Conservation (phyloP, 306 rosid species). For the Quercus glauca region DNA sequence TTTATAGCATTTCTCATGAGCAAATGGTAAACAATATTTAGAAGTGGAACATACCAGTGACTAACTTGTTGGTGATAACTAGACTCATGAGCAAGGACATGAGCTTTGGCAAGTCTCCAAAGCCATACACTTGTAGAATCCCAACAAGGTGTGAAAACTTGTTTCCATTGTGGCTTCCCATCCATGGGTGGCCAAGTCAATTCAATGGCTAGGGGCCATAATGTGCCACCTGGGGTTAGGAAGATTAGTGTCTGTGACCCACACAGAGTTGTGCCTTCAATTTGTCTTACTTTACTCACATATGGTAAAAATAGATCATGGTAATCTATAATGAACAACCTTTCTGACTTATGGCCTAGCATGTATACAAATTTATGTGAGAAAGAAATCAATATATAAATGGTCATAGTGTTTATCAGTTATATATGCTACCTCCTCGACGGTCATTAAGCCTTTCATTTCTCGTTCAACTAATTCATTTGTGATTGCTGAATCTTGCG, state of each 20-base stretch:
- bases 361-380: not conserved
- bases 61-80: slow-evolving; percentile 80
- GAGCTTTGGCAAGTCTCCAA: slow-evolving; percentile 88
- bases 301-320: slow-evolving; percentile 69
- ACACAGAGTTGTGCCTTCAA: slow-evolving; percentile 60
- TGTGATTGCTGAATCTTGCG: slow-evolving; percentile 51
- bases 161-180: slow-evolving; percentile 68
- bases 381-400: not conserved
- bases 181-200: slow-evolving; percentile 64
- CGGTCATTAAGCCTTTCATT: slow-evolving; percentile 25
- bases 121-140: slow-evolving; percentile 74
- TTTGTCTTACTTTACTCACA: slow-evolving; percentile 56
- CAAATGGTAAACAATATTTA: not conserved
- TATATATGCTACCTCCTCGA: slow-evolving; percentile 31
- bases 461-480: slow-evolving; percentile 37
- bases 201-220: slow-evolving; percentile 73
- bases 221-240: slow-evolving; percentile 39
- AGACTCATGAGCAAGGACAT: slow-evolving; percentile 79
- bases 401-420: not conserved
- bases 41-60: slow-evolving; percentile 59
- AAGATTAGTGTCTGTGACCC: slow-evolving; percentile 77
- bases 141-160: slow-evolving; percentile 52
- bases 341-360: slow-evolving; percentile 64
- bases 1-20: no score
- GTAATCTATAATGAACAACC: slow-evolving; percentile 68